phyloP scores from a whole-genome alignment of 31 red algal genomes.

The Asparagopsis taxiformis region DNA sequence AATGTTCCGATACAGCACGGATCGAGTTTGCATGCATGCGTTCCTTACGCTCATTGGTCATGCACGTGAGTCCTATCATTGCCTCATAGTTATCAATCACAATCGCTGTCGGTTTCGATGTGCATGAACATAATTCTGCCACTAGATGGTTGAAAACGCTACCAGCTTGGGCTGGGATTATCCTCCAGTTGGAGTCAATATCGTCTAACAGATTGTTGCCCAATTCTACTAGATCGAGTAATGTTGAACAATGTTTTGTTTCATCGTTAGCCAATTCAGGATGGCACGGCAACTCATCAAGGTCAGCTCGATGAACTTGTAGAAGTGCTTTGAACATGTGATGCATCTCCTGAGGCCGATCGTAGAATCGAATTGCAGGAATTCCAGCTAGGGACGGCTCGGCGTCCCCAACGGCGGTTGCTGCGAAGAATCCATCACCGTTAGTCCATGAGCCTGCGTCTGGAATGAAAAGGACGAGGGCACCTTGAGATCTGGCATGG shows the following conservation, averaged over 20 bases:
- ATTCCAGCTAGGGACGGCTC: conserved; percentile 29
- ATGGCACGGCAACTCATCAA: conserved; percentile 34
- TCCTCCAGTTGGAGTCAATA: conserved; percentile 53
- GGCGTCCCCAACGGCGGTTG: conserved; percentile 25
- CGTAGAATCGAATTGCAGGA: conserved; percentile 44
- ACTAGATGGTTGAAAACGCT: conserved; percentile 43
- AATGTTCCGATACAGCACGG: conserved; percentile 47
- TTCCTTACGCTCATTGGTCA: conserved; percentile 36
- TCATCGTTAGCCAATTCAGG: conserved; percentile 9
- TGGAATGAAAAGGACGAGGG: conserved; percentile 48
- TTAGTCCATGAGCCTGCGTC: conserved; percentile 39
- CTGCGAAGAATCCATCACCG: conserved; percentile 55
- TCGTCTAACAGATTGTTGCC: conserved; percentile 38
- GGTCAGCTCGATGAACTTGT: conserved; percentile 8
- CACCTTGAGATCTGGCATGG: conserved; percentile 33
- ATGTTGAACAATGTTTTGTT: conserved; percentile 20
- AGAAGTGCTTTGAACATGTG: conserved; percentile 34
- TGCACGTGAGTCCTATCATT: conserved; percentile 55
- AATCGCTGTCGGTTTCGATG: conserved; percentile 24
- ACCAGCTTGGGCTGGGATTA: conserved; percentile 13
- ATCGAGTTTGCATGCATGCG: conserved; percentile 56
- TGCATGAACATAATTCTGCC: conserved; percentile 6
- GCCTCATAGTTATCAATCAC: conserved; percentile 57
- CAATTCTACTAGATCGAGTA: conserved; percentile 49
- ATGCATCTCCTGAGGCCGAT: conserved; percentile 33